Evolutionary conservation across 2,329 filamentous ascomycete species (phyloP), one percentile per base, ranked within the genome.

Genomic region (Madurella fahalii): DNA sequence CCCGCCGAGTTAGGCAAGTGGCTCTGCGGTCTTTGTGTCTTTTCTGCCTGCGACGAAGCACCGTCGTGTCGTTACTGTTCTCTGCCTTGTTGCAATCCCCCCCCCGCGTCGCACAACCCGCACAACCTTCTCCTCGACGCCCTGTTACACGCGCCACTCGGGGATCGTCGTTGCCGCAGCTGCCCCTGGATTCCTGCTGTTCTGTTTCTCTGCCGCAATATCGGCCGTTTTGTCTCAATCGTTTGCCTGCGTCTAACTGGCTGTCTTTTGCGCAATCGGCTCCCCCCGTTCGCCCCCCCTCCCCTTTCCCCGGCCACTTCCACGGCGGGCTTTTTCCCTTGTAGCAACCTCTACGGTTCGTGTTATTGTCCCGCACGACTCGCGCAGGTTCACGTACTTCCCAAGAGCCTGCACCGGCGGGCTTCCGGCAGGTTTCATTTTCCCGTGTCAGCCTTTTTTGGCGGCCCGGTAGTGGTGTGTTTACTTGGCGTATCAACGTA

Each of bases 361-460:
- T 42, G 20, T 42, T 46, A 37, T 17, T 45, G 31, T 40, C 47
- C 40, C 48, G 40, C 44, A 45, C 50, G 50, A n/a, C 46, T 50
- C 41, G 46, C 48, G 51, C 44, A 50, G 30, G 17, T 43, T 17
- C 43, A 39, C n/a, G n/a, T 13, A 30, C 30, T 17, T 34, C 34
- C 34, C 13, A 37, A 12, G 43, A 40, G 18, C 43, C 50, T 30
- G 32, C 50, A 48, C 20, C 47, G 42, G 50, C 43, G 52, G 34
- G 54, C 52, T 45, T 42, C 59, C 56, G 56, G 57, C 58, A 62
- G 57, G 61, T 63, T 62, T 54, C 61, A 63, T 63, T 63, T 57
- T 60, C 42, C 59, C 59, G 61, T 59, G 52, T 32, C 64, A 58
- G 58, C 54, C 58, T 55, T 60, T 58, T 61, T 57, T 25, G 25